Evolutionary conservation across 805 yeast species (phyloP), one percentile per base, ranked within the genome.

Genomic region (Saccharomycopsis fermentans): DNA sequence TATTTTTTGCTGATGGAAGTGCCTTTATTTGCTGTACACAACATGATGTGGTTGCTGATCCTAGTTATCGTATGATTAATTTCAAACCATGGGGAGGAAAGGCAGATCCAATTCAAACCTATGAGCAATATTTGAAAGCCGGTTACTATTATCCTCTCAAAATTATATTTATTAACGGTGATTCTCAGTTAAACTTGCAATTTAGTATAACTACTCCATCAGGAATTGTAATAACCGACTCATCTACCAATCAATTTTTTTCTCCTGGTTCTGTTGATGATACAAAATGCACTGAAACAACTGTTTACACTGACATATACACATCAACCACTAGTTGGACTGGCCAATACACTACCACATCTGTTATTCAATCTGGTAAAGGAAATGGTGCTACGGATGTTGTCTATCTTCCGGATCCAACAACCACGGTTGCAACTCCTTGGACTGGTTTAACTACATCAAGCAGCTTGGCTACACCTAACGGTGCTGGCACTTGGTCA

Each of bases 11-110:
- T 55, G 51, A 59, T 50, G 64, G 64, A 21, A 63, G 61, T 58
- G 74, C 71, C 2, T 72, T 70, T 48, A 64, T 61, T 17, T 72
- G 75, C 63, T 72, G 76, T 64, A 59, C 32, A 16, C 36, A 39
- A 16, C 52, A 59, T 50, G 21, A 55, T 26, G 56, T 59, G 60
- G 36, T 59, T 69, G n/a, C n/a, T n/a, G n/a, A n/a, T n/a, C n/a
- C n/a, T n/a, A n/a, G n/a, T n/a, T n/a, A n/a, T n/a, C n/a, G n/a
- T n/a, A n/a, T n/a, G n/a, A n/a, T n/a, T n/a, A n/a, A n/a, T n/a
- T n/a, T n/a, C n/a, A n/a, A n/a, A n/a, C n/a, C n/a, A n/a, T n/a
- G n/a, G n/a, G n/a, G n/a, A n/a, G n/a, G n/a, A n/a, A n/a, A n/a
- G n/a, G n/a, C n/a, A n/a, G n/a, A n/a, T n/a, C n/a, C n/a, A n/a